These are phyloP conservation scores for Nicotiana otophora DNA, from an alignment of 257 asterid genomes.

Conservation along the genomic window DNA sequence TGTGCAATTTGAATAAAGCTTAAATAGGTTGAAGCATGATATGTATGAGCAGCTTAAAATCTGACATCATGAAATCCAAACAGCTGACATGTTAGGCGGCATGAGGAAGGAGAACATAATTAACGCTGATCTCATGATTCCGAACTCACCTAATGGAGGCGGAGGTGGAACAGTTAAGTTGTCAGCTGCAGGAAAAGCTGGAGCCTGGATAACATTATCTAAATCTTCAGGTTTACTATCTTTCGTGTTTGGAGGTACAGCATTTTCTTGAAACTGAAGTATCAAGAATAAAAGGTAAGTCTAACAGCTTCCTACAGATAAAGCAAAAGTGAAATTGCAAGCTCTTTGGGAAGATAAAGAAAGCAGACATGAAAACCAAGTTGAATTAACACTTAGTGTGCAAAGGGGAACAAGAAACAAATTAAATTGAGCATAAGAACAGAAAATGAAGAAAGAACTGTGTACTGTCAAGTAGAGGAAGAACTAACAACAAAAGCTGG, in stretches of 20 bases:
- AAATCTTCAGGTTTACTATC: constrained; percentile 19
- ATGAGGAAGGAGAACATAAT: background rate
- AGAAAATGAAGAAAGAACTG: constrained; percentile 1
- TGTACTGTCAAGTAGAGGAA: background rate
- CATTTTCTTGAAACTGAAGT: constrained; percentile 36
- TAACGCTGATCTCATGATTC: background rate
- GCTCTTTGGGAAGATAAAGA: background rate
- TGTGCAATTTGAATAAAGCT: background rate
- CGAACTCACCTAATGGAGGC: constrained; percentile 45
- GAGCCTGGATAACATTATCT: constrained; percentile 17
- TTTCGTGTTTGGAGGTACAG: constrained; percentile 11
- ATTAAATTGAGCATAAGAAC: background rate
- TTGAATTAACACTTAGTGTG: background rate
- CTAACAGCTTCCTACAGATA: constrained; percentile 2
- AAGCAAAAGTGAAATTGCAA: constrained; percentile 6
- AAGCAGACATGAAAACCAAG: background rate
- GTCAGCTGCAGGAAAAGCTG: constrained; percentile 19
- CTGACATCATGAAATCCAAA: background rate
- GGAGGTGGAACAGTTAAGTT: constrained; percentile 41
- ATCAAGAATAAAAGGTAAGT: constrained; percentile 8
- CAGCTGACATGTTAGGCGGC: background rate
- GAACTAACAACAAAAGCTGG: background rate
- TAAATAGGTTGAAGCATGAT: background rate
- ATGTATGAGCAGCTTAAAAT: constrained; percentile 3
- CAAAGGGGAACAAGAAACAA: background rate